These are phyloP conservation scores for Pseudocohnilembus persalinus DNA, from an alignment of 169 alveolate species.

Conservation along the genomic window DNA sequence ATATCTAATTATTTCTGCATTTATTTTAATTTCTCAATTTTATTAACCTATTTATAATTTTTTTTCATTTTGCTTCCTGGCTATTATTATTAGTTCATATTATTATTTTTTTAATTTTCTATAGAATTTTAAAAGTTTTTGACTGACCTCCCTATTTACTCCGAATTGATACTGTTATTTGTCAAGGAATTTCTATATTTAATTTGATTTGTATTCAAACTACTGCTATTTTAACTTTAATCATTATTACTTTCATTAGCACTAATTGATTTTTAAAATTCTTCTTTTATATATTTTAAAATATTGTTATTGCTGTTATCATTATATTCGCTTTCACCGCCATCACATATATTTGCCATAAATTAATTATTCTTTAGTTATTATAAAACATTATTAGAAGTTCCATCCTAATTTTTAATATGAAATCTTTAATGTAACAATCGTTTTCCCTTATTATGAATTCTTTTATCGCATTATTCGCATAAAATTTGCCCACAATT, in stretches of 20 bases:
- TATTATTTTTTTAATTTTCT: no score
- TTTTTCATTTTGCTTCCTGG: no score
- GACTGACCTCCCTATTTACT: no score
- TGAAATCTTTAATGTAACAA: conserved; percentile 2
- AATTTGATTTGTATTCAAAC: no score
- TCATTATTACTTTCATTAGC: background rate
- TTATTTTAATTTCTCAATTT: no score
- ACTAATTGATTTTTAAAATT: background rate
- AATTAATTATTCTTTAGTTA: background rate
- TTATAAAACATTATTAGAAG: background rate
- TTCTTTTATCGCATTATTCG: conserved; percentile 5
- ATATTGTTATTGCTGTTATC: background rate
- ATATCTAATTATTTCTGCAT: no score
- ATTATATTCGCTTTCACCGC: background rate
- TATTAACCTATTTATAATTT: no score
- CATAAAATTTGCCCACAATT: conserved; percentile 22
- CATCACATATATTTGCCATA: background rate
- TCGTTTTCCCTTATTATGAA: conserved; percentile 26
- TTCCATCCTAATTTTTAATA: background rate
- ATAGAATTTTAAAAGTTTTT: no score
- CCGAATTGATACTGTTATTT: no score
- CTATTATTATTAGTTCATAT: no score
- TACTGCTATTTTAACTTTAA: background rate
- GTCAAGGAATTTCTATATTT: no score
- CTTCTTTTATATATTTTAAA: background rate